Conservation (phyloP, 768 basidiomycete species). For the Tulasnella calospora region DNA sequence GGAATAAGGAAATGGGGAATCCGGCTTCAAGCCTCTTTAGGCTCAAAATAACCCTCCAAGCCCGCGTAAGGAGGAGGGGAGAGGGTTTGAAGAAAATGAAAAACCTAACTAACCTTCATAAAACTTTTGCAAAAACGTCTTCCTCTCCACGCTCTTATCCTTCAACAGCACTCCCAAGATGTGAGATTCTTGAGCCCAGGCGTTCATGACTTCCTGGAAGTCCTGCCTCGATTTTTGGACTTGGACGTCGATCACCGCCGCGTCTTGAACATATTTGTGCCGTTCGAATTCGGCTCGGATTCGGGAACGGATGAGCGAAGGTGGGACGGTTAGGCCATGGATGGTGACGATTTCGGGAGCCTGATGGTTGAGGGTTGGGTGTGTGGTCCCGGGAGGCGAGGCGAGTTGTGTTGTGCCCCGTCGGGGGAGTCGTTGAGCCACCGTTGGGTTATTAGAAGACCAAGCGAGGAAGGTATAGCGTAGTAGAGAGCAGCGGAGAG, state of each 20-base stretch:
- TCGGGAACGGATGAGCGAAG: constrained; percentile 69
- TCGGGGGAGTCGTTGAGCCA: neutral
- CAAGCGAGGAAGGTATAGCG: neutral
- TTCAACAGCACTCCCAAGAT: constrained; percentile 64
- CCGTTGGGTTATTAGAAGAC: neutral
- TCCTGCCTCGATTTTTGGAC: constrained; percentile 80
- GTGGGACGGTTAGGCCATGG: constrained; percentile 77
- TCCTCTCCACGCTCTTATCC: constrained; percentile 43
- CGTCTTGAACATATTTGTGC: constrained; percentile 76
- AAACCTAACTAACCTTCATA: constrained; percentile 64
- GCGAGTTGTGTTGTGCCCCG: neutral
- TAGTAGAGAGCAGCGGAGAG: neutral
- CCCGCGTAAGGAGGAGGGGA: too few relatives aligned
- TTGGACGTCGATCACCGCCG: constrained; percentile 77
- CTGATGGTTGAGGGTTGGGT: constrained; percentile 39
- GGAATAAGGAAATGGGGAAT: neutral
- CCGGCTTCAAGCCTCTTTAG: too few relatives aligned
- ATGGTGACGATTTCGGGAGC: constrained; percentile 84
- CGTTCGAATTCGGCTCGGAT: constrained; percentile 84
- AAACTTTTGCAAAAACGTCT: constrained; percentile 77
- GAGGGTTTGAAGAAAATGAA: constrained; percentile 23
- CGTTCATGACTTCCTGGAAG: constrained; percentile 91
- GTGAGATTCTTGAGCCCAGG: constrained; percentile 86
- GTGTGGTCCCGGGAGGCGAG: neutral
- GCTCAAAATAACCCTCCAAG: neutral